Evolutionary conservation across 148 eudicot genomes (phyloP), one percentile per base, ranked within the genome.

Genomic region (Rhododendron ovatum): DNA sequence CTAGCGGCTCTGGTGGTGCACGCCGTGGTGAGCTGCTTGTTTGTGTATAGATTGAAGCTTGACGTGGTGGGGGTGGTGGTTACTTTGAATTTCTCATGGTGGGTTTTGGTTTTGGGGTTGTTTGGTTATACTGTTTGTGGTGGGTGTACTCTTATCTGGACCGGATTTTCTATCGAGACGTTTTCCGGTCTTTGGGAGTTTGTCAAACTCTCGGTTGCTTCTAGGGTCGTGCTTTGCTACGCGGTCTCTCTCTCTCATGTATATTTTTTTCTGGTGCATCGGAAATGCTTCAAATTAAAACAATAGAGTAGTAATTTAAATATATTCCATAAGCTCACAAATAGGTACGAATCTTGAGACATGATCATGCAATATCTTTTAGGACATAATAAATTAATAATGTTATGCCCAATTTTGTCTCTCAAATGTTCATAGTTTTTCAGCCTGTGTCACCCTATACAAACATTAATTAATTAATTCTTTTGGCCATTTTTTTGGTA

Each of bases 211-310:
- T 90, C 94, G n/a, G 65, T 77, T 33, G 89, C 94, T 84, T 92
- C 93, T 5, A 93, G 91, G 0, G 88, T 92, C 80, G 91, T 92
- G 94, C 91, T 92, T 12, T 92, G 94, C 93, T 92, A 88, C 17
- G 0, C 26, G 33, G 22, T 47, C 74, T 80, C 43, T 7, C 50
- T 28, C 37, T 37, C 39, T 37, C 30, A 30, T 30, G 12, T 47
- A 47, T 47, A 47, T 47, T 47, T 47, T 47, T 47, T 41, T 9
- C 11, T 9, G 50, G 12, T 47, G 11, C 11, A 47, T 9, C 0
- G 50, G 12, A 47, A 47, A 47, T 47, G 50, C 3, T 47, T 47
- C 12, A 47, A 9, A 47, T 7, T 47, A 47, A 47, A 47, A 47
- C 50, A 41, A 41, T 41, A 41, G 45, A 6, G 45, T 41, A 5